These are phyloP conservation scores for Didymella lethalis DNA, from an alignment of 2,329 filamentous ascomycete genomes.

Conservation along the genomic window DNA sequence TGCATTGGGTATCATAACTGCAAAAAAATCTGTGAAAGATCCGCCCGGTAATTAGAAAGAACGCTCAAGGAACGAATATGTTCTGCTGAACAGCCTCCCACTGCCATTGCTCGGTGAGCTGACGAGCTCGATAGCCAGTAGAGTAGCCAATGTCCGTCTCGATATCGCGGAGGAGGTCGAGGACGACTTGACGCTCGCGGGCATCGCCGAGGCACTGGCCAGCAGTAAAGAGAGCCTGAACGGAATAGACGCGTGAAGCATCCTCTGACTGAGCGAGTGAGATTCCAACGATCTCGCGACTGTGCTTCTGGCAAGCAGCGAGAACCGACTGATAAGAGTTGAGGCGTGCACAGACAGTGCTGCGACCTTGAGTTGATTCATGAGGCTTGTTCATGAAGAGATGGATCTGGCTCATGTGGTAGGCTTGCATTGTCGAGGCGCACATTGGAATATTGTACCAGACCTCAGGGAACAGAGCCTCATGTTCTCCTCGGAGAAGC, in stretches of 20 bases:
- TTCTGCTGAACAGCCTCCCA: conserved; percentile 44
- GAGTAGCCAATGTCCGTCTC: conserved; percentile 71
- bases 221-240: conserved; percentile 68
- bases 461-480: conserved; percentile 61
- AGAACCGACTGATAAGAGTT: conserved; percentile 65
- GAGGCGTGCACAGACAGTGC: conserved; percentile 62
- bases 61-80: conserved; percentile 28
- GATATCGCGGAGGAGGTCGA: conserved; percentile 65
- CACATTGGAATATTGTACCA: conserved; percentile 72
- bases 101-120: conserved; percentile 60
- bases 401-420: conserved; percentile 70
- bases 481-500: conserved; percentile 38
- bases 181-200: conserved; percentile 62
- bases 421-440: conserved; percentile 70
- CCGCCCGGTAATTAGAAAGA: background rate
- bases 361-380: conserved; percentile 61
- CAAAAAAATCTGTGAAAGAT: conserved; percentile 3
- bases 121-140: conserved; percentile 66
- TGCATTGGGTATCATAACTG: conserved; percentile 20
- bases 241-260: conserved; percentile 64
- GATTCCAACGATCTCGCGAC: conserved; percentile 68
- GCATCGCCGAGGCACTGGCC: conserved; percentile 66
- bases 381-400: conserved; percentile 67
- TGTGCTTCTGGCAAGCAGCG: conserved; percentile 64
- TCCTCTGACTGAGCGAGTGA: conserved; percentile 64